Evolutionary conservation across 2,329 filamentous ascomycete genomes (phyloP), one percentile per base, ranked within the genome.

Genomic region (Claviceps sp.): DNA sequence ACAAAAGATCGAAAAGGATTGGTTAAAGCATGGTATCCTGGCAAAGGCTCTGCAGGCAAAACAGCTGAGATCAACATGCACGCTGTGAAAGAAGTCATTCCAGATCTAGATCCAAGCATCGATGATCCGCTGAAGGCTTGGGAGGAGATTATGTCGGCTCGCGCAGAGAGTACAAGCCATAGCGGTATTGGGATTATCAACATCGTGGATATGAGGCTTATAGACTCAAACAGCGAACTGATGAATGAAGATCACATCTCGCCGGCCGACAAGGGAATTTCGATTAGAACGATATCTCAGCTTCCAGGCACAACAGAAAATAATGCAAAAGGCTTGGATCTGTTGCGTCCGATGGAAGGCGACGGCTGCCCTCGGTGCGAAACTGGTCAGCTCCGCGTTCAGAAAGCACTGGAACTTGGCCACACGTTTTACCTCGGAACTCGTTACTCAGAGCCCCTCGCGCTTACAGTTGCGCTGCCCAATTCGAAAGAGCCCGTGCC

Each of bases 381-480:
- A 0, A 61, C 72, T 0, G 85, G 85, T 0, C 71, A 66, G 2
- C 72, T 97, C 22, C 73, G 73, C 44, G 73, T 86, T 2, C 77
- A 85, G 53, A 83, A 78, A 56, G 87, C 89, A 7, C 84, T 97
- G 48, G 93, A 98, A 68, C 76, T 97, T 16, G 93, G 89, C 1
- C 93, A 98, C 67, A 97, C 93, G 0, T 98, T 98, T 69, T 84
- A 94, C 65, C 81, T 98, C 1, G 90, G 91, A 11, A 90, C 87
- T 1, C 81, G 90, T 34, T 98, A 98, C 70, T 90, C 86, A 24
- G 73, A 79, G 19, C 84, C 89, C 0, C 74, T 98, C 0, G 71
- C 76, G 7, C 85, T 87, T 1, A 73, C 68, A 1, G 77, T 93
- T 2, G 70, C 72, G 4, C 56, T 68, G 62, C 68, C 13, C 55